Percentiles rank a stretch among this genome's conserved stretches.
Evolutionary conservation across 148 eudicot genomes (phyloP).

Genomic region (Suaeda aralocaspica): DNA sequence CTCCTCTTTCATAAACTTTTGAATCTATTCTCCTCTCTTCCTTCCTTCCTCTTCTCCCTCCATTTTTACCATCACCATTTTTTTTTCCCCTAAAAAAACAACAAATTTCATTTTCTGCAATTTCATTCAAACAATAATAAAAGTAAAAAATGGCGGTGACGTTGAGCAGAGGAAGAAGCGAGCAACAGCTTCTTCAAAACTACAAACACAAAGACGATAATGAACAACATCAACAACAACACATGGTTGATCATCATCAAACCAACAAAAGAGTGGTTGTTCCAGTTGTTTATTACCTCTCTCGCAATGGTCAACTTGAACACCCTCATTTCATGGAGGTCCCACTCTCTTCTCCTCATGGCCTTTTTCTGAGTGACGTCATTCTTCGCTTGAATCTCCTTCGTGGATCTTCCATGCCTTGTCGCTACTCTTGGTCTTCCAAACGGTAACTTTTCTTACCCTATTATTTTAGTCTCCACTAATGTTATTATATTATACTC

Average conservation of each 20-base stretch:
- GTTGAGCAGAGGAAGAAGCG: slow-evolving; percentile 32
- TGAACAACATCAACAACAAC: background rate
- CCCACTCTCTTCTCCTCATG: slow-evolving; percentile 55
- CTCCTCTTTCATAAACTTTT: background rate
- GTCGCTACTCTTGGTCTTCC: slow-evolving; percentile 78
- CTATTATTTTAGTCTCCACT: no score
- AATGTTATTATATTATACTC: no score
- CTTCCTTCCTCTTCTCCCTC: background rate
- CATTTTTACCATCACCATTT: no score
- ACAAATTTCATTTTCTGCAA: background rate
- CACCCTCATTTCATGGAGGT: slow-evolving; percentile 84
- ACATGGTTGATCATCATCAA: background rate
- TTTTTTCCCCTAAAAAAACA: no score
- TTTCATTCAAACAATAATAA: no score
- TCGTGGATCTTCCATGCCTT: slow-evolving; percentile 83
- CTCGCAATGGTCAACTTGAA: slow-evolving; percentile 66
- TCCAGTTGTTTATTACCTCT: slow-evolving; percentile 66
- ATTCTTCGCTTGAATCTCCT: slow-evolving; percentile 70
- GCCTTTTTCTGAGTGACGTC: slow-evolving; percentile 72
- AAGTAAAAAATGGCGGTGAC: slow-evolving; percentile 38
- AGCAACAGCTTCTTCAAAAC: slow-evolving; percentile 26
- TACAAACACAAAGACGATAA: slow-evolving; percentile 32
- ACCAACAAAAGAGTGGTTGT: slow-evolving; percentile 18
- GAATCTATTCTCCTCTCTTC: no score
- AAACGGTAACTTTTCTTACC: slow-evolving; percentile 42